Base-by-base conservation (phyloP, 2,329 filamentous ascomycete genomes). In the Fusarium palustre region DNA sequence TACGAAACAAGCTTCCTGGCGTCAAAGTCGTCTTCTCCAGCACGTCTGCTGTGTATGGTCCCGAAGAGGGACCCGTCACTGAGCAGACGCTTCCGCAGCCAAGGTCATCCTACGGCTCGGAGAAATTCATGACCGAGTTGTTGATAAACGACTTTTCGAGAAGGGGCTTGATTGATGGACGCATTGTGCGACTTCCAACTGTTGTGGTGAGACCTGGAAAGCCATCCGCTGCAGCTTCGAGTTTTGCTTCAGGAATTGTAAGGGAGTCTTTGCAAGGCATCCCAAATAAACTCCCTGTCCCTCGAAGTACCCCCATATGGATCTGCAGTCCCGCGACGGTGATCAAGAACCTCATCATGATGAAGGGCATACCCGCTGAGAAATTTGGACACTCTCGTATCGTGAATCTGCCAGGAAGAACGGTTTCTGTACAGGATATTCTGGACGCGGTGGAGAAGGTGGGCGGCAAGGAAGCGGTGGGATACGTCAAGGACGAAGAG, bases 171-270 rank as follows among this genome's bases (percentile, higher is more conserved):
- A 83, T 90, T 47, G 85, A 87, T 52, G 88, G 86, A 0, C 81
- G 87, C 18, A 82, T 82, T 6, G 81, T 88, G 20, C 83, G 88
- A 0, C 83, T 90, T 16, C 88, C 88, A 0, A 90, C 88, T 0
- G 84, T 90, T 18, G 86, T 86, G 0, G 86, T 90, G 3, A 81
- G 88, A 7, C 86, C 88, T 0, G 88, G 88, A 3, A 83, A 81
- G 31, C 88, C 88, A 0, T 88, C 88, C 4, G 86, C 86, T 0
- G 87, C 88, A 0, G 88, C 88, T 3, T 87, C 84, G 5, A 87
- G 85, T 0, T 90, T 90, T 69, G 82, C 88, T 1, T 87, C 82
- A 4, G 88, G 88, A 1, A 90, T 91, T 70, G 86, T 90, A 43
- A 81, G 88, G 5, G 88, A 90, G 47, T 81, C 85, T 8, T 77